A percentile compares a stretch with the other conserved stretches of the same genome.
Evolutionary conservation across 257 asterid genomes (phyloP).

Genomic region (Solanum bulbocastanum): DNA sequence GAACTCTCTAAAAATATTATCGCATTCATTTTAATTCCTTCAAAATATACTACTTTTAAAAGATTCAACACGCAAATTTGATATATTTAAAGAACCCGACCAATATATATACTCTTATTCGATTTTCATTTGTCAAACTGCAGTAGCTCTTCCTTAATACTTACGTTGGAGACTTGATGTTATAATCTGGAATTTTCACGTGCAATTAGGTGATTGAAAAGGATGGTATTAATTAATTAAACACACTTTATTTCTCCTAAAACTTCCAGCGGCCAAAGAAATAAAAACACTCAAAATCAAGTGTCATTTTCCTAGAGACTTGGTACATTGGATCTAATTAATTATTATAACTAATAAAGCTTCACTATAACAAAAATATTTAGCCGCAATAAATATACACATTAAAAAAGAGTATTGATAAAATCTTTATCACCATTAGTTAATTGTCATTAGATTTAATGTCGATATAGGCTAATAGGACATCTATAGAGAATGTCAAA

Average conservation of each 20-base stretch:
- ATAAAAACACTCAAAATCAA: background rate
- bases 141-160: background rate
- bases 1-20: too few relatives aligned
- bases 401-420: rapidly evolving
- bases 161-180: background rate
- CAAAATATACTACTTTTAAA: too few relatives aligned
- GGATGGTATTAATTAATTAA: background rate
- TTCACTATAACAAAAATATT: too few relatives aligned
- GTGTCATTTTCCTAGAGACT: constrained; percentile 5
- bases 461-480: rapidly evolving
- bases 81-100: background rate
- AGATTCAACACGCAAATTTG: too few relatives aligned
- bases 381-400: rapidly evolving
- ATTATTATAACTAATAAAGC: background rate
- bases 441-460: rapidly evolving
- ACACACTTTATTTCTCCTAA: background rate
- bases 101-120: background rate
- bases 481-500: too few relatives aligned
- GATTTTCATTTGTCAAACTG: background rate
- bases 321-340: background rate
- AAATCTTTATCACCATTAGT: rapidly evolving
- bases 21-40: rapidly evolving
- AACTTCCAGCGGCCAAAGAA: background rate
- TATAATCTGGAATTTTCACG: background rate
- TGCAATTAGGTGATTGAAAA: constrained; percentile 12